A percentile compares a stretch with the other conserved stretches of the same genome.
Evolutionary conservation across 257 asterid species (phyloP).

Genomic region (Vinca minor): DNA sequence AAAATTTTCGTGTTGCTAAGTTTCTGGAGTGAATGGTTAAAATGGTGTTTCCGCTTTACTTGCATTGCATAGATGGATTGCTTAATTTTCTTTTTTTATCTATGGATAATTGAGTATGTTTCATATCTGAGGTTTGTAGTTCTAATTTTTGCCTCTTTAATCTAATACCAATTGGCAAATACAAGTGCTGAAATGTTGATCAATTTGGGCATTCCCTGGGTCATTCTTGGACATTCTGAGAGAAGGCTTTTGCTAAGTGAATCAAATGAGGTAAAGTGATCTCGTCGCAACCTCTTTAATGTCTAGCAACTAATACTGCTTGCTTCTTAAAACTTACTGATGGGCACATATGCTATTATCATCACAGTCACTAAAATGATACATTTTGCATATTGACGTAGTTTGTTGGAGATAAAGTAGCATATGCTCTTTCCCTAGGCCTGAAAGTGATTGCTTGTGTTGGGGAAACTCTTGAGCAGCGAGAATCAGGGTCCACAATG

Average conservation of each 20-base stretch:
- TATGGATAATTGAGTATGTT: not conserved
- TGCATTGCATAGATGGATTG: not conserved
- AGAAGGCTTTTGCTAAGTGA: constrained; percentile 35
- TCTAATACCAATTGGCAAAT: not conserved
- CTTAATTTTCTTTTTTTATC: not conserved
- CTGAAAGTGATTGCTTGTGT: constrained; percentile 91
- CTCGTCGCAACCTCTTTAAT: not conserved
- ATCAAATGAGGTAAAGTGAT: constrained; percentile 31
- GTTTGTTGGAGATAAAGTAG: constrained; percentile 91
- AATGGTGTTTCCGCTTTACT: not conserved
- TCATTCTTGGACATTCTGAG: constrained; percentile 44
- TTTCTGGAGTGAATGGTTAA: not conserved
- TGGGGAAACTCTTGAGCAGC: too few species aligned
- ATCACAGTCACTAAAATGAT: not conserved
- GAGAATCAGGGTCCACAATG: constrained; percentile 84
- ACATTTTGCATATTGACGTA: constrained; percentile 13
- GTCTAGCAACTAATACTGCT: not conserved
- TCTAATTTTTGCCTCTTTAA: constrained; percentile 1
- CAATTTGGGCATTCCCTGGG: constrained; percentile 41
- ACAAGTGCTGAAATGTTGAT: constrained; percentile 40
- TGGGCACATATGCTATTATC: not conserved
- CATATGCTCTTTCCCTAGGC: constrained; percentile 87
- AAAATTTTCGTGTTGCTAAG: too few species aligned
- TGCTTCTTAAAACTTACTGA: too few species aligned
- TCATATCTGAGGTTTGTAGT: not conserved